Conservation (phyloP, 2,329 filamentous ascomycete genomes). For the Teratosphaeriaceae sp. region DNA sequence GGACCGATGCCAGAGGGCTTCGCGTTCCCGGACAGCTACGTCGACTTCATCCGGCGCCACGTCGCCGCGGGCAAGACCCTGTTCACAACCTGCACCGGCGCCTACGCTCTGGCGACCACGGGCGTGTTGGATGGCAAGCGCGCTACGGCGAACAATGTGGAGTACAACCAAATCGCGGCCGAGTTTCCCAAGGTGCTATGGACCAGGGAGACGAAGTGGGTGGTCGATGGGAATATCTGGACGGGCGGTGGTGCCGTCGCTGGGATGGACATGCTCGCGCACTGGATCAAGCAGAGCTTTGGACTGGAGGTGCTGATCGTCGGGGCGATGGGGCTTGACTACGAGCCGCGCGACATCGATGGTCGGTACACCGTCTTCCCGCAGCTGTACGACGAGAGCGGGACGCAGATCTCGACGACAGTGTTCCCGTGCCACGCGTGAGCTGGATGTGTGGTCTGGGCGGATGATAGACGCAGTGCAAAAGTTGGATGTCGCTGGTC, state of each 20-base stretch:
- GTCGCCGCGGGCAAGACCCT: conserved; percentile 36
- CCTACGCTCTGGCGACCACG: conserved; percentile 50
- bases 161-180: conserved; percentile 44
- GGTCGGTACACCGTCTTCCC: neutral
- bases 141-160: conserved; percentile 62
- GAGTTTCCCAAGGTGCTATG: conserved; percentile 50
- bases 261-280: conserved; percentile 55
- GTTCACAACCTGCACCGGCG: conserved; percentile 61
- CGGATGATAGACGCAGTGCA: no score
- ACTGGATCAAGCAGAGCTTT: conserved; percentile 49
- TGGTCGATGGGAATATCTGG: conserved; percentile 60
- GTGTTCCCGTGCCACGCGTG: neutral
- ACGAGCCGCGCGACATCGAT: neutral
- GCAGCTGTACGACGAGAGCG: neutral
- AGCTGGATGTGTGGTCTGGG: no score
- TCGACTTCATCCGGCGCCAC: neutral
- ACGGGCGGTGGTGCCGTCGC: conserved; percentile 57
- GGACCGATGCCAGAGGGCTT: neutral
- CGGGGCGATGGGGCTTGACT: neutral
- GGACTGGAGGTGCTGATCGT: conserved; percentile 37
- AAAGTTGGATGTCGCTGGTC: no score
- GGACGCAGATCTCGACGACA: neutral
- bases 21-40: neutral
- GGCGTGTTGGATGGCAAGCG: conserved; percentile 54
- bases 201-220: conserved; percentile 56